Conservation (phyloP, 2,329 filamentous ascomycete species). For the Aspergillus fructus region DNA sequence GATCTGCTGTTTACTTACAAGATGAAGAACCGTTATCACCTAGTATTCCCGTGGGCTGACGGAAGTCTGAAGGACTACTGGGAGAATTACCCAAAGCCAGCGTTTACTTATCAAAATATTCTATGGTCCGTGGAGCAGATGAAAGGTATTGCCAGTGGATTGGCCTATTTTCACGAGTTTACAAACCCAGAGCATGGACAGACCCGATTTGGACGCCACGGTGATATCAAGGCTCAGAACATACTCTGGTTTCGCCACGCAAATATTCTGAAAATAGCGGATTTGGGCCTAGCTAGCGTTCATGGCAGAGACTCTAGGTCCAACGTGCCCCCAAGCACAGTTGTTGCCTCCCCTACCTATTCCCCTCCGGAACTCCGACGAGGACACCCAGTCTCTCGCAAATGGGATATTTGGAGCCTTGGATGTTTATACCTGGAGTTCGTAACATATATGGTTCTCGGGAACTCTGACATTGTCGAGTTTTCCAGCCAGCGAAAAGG, state of each 20-base stretch:
- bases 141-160: constrained; percentile 24
- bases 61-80: constrained; percentile 27
- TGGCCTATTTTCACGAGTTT: constrained; percentile 26
- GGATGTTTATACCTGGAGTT: constrained; percentile 40
- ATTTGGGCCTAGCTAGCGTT: constrained; percentile 36
- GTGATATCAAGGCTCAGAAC: constrained; percentile 40
- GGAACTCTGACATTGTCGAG: constrained; percentile 11
- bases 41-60: constrained; percentile 31
- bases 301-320: constrained; percentile 34
- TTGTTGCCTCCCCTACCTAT: constrained; percentile 30
- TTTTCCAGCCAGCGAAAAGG: constrained; percentile 8
- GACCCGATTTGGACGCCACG: constrained; percentile 31
- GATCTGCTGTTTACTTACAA: constrained; percentile 29
- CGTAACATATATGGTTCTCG: constrained; percentile 35
- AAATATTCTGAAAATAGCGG: constrained; percentile 31
- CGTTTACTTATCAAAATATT: constrained; percentile 14
- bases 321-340: constrained; percentile 19
- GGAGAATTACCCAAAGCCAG: constrained; percentile 13
- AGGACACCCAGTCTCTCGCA: constrained; percentile 17
- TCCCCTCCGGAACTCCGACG: constrained; percentile 39
- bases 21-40: constrained; percentile 20
- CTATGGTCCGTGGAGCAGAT: constrained; percentile 31
- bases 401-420: constrained; percentile 32
- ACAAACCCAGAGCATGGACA: neutral
- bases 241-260: constrained; percentile 30